Evolutionary conservation across 305 asterid species (phyloP), one percentile per base, ranked within the genome.

Genomic region (Fraxinus sp.): DNA sequence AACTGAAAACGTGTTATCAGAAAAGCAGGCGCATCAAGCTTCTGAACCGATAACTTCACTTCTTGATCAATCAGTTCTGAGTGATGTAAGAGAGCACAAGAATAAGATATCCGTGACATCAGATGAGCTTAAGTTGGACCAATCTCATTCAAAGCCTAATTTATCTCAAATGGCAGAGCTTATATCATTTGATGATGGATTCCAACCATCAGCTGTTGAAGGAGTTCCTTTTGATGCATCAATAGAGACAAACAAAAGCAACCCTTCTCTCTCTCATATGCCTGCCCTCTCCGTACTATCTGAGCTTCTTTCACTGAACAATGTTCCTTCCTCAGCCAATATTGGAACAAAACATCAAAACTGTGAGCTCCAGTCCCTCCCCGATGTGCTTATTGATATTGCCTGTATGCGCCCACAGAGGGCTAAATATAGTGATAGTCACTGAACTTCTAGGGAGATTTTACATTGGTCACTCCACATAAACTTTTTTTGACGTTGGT

Each of bases 261-360:
- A 33, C 64, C 80, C 73, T 82, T 74, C 85, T 79, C 82, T 78
- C 37, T 73, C 90, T 80, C 89, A 86, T 79, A 85, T 86, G 83
- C 88, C 91, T 13, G 85, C 90, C 76, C 80, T 89, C 72, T 83
- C 88, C 24, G 84, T 85, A 37, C 87, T 88, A 5, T 87, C 94
- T 14, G 98, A 92, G 87, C 79, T 88, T 49, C 84, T 91, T 75
- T 85, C 94, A 33, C 72, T 87, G 18, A 81, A 83, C 77, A 77
- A 75, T 85, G 84, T 80, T 77, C 83, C 88, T 78, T 59, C 93
- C 20, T 75, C 80, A 7, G 78, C 90, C 59, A 83, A 68, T 83
- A 83, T 52, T 20, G 82, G 39, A 39, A 62, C 84, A 66, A 74
- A 82, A 24, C 84, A 89, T 1, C 81, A 81, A 70, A 83, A 81